These are phyloP conservation scores for Moringa oleifera DNA, from an alignment of 345 rosid species.

Conservation along the genomic window DNA sequence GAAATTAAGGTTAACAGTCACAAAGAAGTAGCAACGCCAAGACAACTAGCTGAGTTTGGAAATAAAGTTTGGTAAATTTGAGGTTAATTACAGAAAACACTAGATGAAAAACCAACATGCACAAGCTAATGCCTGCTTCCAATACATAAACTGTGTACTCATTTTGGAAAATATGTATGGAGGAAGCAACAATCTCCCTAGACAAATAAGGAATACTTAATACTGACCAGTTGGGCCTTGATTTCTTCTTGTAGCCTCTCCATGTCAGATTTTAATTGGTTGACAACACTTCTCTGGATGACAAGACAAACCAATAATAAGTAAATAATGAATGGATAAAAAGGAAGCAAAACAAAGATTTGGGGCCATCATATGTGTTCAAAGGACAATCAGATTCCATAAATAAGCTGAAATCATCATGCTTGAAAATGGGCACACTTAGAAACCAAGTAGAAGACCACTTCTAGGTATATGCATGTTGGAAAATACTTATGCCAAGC, in stretches of 20 bases:
- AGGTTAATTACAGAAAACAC: not conserved
- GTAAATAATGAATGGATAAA: conserved; percentile 1
- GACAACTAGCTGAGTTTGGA: no score
- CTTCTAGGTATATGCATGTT: no score
- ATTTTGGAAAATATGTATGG: no score
- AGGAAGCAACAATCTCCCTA: no score
- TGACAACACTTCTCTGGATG: conserved; percentile 78
- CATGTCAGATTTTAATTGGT: conserved; percentile 89
- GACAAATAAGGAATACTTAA: conserved; percentile 3
- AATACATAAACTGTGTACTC: no score
- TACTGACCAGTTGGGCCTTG: conserved; percentile 69
- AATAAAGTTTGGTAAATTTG: no score
- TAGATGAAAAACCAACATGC: no score
- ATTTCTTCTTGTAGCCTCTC: conserved; percentile 77
- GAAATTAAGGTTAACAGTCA: no score
- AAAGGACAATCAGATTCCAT: not conserved
- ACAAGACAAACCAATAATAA: conserved; percentile 1
- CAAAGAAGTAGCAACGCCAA: no score
- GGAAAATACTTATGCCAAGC: not conserved
- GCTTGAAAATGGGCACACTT: not conserved
- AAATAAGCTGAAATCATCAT: conserved; percentile 8
- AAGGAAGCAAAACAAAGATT: not conserved
- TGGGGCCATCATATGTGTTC: conserved; percentile 2
- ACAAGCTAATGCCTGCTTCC: no score
- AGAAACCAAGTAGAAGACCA: not conserved